phyloP scores from a whole-genome alignment of 805 yeast genomes.

The Torulaspora indica region DNA sequence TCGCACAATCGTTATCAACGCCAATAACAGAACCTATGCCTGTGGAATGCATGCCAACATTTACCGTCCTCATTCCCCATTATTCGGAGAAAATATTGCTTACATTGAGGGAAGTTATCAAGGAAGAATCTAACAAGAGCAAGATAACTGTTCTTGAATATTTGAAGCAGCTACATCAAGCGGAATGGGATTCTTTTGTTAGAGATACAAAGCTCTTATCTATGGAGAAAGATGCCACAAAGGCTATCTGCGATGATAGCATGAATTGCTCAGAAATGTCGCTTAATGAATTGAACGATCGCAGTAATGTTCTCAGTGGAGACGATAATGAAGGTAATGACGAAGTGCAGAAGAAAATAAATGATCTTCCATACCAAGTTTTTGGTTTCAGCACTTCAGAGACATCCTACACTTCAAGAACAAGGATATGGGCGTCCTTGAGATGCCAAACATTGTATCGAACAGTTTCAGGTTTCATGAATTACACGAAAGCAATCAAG shows the following conservation, averaged over 20 bases:
- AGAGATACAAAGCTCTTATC: slow-evolving; percentile 65
- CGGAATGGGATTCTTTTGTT: slow-evolving; percentile 80
- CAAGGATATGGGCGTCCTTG: slow-evolving; percentile 83
- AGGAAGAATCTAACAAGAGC: slow-evolving; percentile 54
- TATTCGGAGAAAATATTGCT: slow-evolving; percentile 77
- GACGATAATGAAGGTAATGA: slow-evolving; percentile 2
- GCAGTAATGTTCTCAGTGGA: slow-evolving; percentile 34
- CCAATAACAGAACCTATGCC: slow-evolving; percentile 74
- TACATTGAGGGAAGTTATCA: slow-evolving; percentile 71
- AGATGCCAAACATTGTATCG: slow-evolving; percentile 80
- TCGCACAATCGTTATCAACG: slow-evolving; percentile 84
- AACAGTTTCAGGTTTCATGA: slow-evolving; percentile 79
- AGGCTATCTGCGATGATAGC: slow-evolving; percentile 4
- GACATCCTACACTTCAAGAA: slow-evolving; percentile 60
- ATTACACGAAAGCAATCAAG: slow-evolving; percentile 68
- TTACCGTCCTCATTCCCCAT: slow-evolving; percentile 82
- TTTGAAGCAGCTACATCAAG: slow-evolving; percentile 62
- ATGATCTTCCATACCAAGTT: slow-evolving; percentile 65
- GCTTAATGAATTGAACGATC: slow-evolving; percentile 19
- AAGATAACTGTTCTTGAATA: slow-evolving; percentile 75
- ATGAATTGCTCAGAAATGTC: slow-evolving; percentile 3
- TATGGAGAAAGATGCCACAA: slow-evolving; percentile 43
- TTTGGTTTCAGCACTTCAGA: slow-evolving; percentile 67
- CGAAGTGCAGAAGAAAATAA: slow-evolving; percentile 41
- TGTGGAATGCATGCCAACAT: slow-evolving; percentile 67